Conservation (phyloP, 140 eudicot species). For the Oenanthe javanica region DNA sequence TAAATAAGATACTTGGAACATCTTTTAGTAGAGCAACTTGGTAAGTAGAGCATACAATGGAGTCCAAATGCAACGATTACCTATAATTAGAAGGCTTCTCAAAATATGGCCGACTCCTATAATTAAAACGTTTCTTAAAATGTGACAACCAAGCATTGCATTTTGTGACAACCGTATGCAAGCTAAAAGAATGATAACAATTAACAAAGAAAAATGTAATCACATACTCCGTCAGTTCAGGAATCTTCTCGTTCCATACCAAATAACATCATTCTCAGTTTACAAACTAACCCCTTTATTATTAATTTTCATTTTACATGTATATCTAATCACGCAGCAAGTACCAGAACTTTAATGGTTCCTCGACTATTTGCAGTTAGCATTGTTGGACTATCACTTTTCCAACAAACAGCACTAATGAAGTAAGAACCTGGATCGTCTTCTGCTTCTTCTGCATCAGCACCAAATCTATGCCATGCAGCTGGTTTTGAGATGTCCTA, state of each 20-base stretch:
- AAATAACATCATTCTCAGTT: neutral
- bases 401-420: slow-evolving; percentile 98
- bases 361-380: slow-evolving; percentile 94
- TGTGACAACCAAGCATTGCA: neutral
- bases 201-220: neutral
- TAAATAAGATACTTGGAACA: too few relatives aligned
- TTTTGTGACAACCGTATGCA: neutral
- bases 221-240: neutral
- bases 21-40: too few relatives aligned
- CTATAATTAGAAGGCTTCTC: too few relatives aligned
- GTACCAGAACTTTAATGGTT: slow-evolving; percentile 77
- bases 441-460: slow-evolving; percentile 39
- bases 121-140: too few relatives aligned
- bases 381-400: slow-evolving; percentile 83
- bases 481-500: slow-evolving; percentile 91
- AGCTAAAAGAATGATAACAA: neutral
- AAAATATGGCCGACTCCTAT: too few relatives aligned
- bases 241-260: neutral
- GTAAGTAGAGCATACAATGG: too few relatives aligned
- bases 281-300: neutral
- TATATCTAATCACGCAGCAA: slow-evolving; percentile 43
- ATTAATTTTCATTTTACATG: neutral
- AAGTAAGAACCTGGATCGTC: slow-evolving; percentile 84
- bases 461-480: slow-evolving; percentile 61
- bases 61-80: too few relatives aligned